A percentile compares a stretch with the other conserved stretches of the same genome.
These are phyloP conservation scores for Sugiyamaella xylanicola DNA, from an alignment of 1,139 yeast genomes.

Conservation along the genomic window DNA sequence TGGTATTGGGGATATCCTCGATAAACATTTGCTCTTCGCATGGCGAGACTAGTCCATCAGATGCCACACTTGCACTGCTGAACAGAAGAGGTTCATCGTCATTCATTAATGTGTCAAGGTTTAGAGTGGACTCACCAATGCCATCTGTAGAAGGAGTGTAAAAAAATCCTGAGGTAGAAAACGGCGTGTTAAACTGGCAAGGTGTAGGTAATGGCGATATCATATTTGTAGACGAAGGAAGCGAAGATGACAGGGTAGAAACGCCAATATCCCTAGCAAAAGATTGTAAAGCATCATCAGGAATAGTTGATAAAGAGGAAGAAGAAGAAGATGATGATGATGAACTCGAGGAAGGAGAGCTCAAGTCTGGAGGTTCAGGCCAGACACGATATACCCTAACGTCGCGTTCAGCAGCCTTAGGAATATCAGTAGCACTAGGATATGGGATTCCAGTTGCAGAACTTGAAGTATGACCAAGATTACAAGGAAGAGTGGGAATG, in stretches of 20 bases:
- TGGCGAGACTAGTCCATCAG: slow-evolving; percentile 9
- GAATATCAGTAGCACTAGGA: too few relatives aligned
- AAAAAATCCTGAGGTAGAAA: not conserved
- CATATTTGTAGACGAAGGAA: not conserved
- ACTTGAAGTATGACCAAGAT: not conserved
- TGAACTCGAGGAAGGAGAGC: not conserved
- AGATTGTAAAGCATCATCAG: not conserved
- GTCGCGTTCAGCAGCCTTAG: not conserved
- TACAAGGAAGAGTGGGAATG: not conserved
- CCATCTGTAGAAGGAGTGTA: slow-evolving; percentile 2
- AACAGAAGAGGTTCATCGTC: not conserved
- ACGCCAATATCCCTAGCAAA: not conserved
- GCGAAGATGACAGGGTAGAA: not conserved
- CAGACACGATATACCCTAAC: slow-evolving; percentile 7
- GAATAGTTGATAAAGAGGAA: not conserved
- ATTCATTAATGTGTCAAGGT: not conserved
- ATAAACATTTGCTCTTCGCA: slow-evolving; percentile 1
- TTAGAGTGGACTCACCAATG: slow-evolving; percentile 11
- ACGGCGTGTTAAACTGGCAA: slow-evolving; percentile 1
- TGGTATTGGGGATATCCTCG: not conserved
- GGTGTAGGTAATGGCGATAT: not conserved
- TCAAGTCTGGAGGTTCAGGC: slow-evolving; percentile 12
- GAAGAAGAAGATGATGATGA: not conserved
- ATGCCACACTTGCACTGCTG: not conserved
- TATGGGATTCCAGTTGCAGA: too few relatives aligned